These are phyloP conservation scores for Primulina huaijiensis DNA, from an alignment of 257 asterid species.

Conservation along the genomic window DNA sequence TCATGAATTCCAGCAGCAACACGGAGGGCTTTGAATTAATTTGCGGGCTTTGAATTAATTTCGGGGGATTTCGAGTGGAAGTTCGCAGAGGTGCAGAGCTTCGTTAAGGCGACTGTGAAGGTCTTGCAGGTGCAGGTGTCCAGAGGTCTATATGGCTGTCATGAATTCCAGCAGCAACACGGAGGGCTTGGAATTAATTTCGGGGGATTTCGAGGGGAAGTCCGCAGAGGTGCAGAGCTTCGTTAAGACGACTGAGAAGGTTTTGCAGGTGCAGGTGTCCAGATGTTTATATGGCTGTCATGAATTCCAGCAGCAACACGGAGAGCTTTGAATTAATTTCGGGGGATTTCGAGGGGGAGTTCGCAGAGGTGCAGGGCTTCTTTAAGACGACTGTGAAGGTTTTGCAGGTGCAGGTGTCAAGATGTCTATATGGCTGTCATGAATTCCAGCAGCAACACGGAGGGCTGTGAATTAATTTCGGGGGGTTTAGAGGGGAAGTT, in stretches of 20 bases:
- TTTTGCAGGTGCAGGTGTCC: constrained; percentile 85
- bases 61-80: constrained; percentile 60
- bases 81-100: constrained; percentile 52
- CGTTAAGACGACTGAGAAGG: constrained; percentile 51
- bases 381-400: constrained; percentile 54
- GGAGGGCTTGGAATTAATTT: too few relatives aligned
- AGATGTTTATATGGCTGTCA: too few relatives aligned
- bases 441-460: constrained; percentile 30
- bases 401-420: constrained; percentile 84
- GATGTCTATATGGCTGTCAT: constrained; percentile 47
- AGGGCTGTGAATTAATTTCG: too few relatives aligned
- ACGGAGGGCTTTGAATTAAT: constrained; percentile 35
- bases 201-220: too few relatives aligned
- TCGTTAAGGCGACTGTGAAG: constrained; percentile 48
- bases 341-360: too few relatives aligned
- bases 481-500: too few relatives aligned
- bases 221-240: constrained; percentile 54
- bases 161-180: too few relatives aligned
- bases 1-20: constrained; percentile 30
- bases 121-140: constrained; percentile 86
- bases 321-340: too few relatives aligned
- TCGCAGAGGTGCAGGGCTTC: constrained; percentile 54
- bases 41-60: constrained; percentile 36
- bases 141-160: too few relatives aligned
- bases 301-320: too few relatives aligned